phyloP scores from a whole-genome alignment of 1,284 basidiomycete species.

The Megacollybia platyphylla region DNA sequence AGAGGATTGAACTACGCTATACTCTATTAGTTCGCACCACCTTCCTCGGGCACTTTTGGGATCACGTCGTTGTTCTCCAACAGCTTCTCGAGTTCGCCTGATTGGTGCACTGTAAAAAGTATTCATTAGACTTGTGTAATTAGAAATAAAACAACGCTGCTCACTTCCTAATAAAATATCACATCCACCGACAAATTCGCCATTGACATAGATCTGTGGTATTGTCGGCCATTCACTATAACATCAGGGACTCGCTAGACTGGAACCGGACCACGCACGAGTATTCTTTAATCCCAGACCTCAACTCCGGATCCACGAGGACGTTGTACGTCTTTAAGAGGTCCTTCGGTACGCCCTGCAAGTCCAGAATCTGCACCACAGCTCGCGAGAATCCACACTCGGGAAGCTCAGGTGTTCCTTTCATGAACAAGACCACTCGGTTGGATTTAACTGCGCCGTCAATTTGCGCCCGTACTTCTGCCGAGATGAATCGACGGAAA shows the following conservation, averaged over 20 bases:
- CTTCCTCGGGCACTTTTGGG: neutral
- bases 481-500: constrained; percentile 26
- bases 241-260: constrained; percentile 2
- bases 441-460: constrained; percentile 54
- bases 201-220: constrained; percentile 89
- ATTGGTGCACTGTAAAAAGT: constrained; percentile 74
- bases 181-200: constrained; percentile 94
- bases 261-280: constrained; percentile 46
- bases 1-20: neutral
- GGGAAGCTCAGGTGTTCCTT: constrained; percentile 78
- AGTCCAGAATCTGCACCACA: constrained; percentile 81
- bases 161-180: constrained; percentile 88
- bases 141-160: constrained; percentile 20
- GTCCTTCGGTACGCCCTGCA: constrained; percentile 73
- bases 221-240: constrained; percentile 94
- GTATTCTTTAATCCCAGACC: constrained; percentile 88
- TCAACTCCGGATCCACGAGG: constrained; percentile 75
- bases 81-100: constrained; percentile 83
- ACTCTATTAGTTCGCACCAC: neutral
- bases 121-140: constrained; percentile 1
- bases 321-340: constrained; percentile 87
- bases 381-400: constrained; percentile 95
- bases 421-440: constrained; percentile 91
- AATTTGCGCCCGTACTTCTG: constrained; percentile 28
- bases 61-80: constrained; percentile 67